Base-by-base conservation (phyloP, 805 yeast species). In the Geotrichum ghanense region DNA sequence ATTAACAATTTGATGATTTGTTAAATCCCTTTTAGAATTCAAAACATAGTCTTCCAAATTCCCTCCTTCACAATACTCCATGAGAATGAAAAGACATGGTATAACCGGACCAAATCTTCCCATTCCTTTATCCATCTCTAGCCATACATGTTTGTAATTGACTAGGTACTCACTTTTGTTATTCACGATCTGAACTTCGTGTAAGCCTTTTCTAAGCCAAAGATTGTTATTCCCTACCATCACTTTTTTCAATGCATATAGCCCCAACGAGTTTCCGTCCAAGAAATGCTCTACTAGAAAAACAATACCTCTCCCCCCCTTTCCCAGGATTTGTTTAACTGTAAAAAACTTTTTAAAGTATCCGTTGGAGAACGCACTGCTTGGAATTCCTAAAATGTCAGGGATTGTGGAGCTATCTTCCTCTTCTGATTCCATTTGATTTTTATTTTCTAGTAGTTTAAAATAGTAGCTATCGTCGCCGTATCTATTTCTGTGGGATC, bases 61-160 rank as follows among this genome's bases (percentile, higher is more conserved):
- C 0, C 95, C 96, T 14, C 95, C 95, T 44, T 78, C 81, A 58
- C 95, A 88, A 59, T 83, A 88, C 58, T 88, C 95, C 61, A 84
- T 90, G 12, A 88, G 66, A 7, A 88, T 83, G 55, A 78, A 88
- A 3, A 88, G 86, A 59, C 83, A 81, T 0, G 89, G 88, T 47
- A 81, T 66, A 55, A 70, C 61, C 27, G 81, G 77, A 45, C 79
- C 79, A 59, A 77, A 77, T 7, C 65, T 67, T 20, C 37, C 37
- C 42, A 73, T 67, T 23, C 73, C 59, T 17, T 67, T 61, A 37
- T 74, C 83, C 56, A 81, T 69, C 57, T 88, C 96, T 25, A 88
- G 62, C 96, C 96, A 88, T 22, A 87, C 95, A 63, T 88, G 96
- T 57, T 88, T 87, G 59, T 88, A 88, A 19, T 83, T 75, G 22